phyloP scores from a whole-genome alignment of 345 rosid genomes.

The Ailanthus altissimus region DNA sequence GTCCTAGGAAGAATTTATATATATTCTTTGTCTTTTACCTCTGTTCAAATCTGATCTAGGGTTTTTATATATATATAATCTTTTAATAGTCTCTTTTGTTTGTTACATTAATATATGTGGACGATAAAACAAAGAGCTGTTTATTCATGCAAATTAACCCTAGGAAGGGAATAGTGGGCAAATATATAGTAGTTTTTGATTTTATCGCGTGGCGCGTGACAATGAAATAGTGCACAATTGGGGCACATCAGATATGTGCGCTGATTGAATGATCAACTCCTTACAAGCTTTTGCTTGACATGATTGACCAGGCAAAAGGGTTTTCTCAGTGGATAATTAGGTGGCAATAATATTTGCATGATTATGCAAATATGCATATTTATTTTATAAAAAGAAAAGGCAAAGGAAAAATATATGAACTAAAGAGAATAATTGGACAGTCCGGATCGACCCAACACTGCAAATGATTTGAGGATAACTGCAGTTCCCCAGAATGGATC shows the following conservation, averaged over 20 bases:
- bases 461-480: slow-evolving; percentile 43
- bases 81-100: background rate
- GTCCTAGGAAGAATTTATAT: slow-evolving; percentile 19
- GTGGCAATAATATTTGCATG: slow-evolving; percentile 61
- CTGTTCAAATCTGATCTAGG: background rate
- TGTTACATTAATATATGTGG: background rate
- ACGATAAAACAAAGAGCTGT: background rate
- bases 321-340: slow-evolving; percentile 63
- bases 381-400: background rate
- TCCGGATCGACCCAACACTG: slow-evolving; percentile 46
- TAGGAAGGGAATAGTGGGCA: background rate
- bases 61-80: background rate
- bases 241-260: slow-evolving; percentile 29
- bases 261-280: slow-evolving; percentile 41
- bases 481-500: slow-evolving; percentile 39
- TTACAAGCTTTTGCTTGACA: slow-evolving; percentile 53
- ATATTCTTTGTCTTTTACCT: background rate
- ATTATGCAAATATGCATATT: slow-evolving; percentile 28
- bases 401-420: background rate
- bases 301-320: slow-evolving; percentile 51
- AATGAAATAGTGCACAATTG: slow-evolving; percentile 7
- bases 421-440: slow-evolving; percentile 26
- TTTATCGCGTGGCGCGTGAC: background rate
- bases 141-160: background rate
- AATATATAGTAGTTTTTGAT: background rate